phyloP scores from a whole-genome alignment of 768 basidiomycete species.

The Xanthoconium stramineum region DNA sequence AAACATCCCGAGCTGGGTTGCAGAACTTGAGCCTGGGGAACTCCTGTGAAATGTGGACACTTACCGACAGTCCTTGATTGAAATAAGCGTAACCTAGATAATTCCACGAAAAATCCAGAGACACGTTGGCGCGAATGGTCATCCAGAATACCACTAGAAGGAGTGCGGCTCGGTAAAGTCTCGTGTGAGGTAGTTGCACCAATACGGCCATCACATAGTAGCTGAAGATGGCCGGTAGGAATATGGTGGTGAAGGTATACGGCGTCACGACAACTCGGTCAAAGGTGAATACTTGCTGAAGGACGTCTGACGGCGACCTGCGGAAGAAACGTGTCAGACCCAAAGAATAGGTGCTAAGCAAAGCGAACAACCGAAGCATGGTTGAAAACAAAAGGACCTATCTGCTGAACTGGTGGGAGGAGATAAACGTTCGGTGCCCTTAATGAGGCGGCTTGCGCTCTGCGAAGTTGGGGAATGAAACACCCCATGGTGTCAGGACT shows the following conservation, averaged over 20 bases:
- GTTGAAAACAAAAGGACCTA: background rate
- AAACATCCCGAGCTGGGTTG: slow-evolving; percentile 23
- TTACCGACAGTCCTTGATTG: slow-evolving; percentile 25
- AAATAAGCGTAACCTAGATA: slow-evolving; percentile 8
- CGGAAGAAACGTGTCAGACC: background rate
- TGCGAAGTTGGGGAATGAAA: background rate
- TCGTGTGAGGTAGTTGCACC: slow-evolving; percentile 46
- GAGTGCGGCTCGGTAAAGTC: slow-evolving; percentile 41
- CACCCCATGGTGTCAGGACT: background rate
- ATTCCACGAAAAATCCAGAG: slow-evolving; percentile 25
- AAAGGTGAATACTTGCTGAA: slow-evolving; percentile 14
- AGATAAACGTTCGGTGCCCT: background rate
- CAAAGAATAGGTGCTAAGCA: background rate
- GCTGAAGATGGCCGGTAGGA: slow-evolving; percentile 41
- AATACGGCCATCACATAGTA: slow-evolving; percentile 54
- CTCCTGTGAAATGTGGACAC: background rate
- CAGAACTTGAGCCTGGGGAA: background rate
- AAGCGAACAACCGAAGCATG: slow-evolving; percentile 16
- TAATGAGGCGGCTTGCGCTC: background rate
- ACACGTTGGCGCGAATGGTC: slow-evolving; percentile 37
- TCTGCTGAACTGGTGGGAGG: background rate
- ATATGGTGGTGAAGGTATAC: slow-evolving; percentile 32
- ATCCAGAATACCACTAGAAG: slow-evolving; percentile 48
- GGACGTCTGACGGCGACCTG: slow-evolving; percentile 1
- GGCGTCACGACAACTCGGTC: slow-evolving; percentile 19